Base-by-base conservation (phyloP, 2,329 filamentous ascomycete species). In the Colletotrichum sp. region DNA sequence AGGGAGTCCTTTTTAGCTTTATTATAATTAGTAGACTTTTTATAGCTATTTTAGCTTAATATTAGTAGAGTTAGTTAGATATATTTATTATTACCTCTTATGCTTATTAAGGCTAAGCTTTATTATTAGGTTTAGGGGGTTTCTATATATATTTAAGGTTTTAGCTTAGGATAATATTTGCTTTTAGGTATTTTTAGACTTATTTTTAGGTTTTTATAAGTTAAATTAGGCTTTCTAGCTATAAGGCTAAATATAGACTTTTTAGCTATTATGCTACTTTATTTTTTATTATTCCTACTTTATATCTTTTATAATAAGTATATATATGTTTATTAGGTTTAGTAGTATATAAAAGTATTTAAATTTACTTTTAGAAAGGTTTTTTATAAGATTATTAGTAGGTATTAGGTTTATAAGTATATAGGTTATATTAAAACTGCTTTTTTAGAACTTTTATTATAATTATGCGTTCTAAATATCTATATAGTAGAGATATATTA, bases 1-100 rank as follows among this genome's bases (percentile, higher is more conserved):
- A 49, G 5, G 0, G 1, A 49, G 44, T 49, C 5, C 0, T 0
- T 1, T 9, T 5, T 18, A 52, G 7, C 4, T 9, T 52, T 52
- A 52, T n/a, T 52, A 18, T 21, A 52, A 2, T 5, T 18, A 52
- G 1, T 18, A 52, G 1, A 13, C 10, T 32, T 0, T 6, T 32
- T 32, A 32, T 32, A 32, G 12, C 12, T 32, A 32, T 2, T 32
- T 49, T 49, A 49, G 5, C 16, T n/a, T 49, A 49, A 49, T 49
- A 32, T 2, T 13, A 32, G 6, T 32, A 32, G 3, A 52, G 6
- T 10, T 52, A 52, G 6, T n/a, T 18, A 52, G 18, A 52, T 52
- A 52, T 18, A 52, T n/a, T 21, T 52, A 52, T n/a, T n/a, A n/a
- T 1, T 52, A 52, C 10, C 1, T n/a, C 7, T 52, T 52, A 52